Evolutionary conservation across 2,329 filamentous ascomycete species (phyloP), one percentile per base, ranked within the genome.

Genomic region (Aspergillus calidoustus): DNA sequence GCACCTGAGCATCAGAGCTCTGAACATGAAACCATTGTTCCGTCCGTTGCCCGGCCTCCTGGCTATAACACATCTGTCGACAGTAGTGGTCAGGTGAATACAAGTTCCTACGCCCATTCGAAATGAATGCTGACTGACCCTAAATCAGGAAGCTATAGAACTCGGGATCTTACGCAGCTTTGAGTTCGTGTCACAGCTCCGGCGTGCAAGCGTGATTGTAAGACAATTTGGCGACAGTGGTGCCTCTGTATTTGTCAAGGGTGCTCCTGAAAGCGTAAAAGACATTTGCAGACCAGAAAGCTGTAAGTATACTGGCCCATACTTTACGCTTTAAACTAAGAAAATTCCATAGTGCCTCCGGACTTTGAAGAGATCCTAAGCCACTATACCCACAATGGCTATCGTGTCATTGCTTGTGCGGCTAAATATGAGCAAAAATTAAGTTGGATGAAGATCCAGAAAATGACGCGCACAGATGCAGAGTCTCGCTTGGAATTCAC

Each of bases 301-400:
- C 76, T 92, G 89, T 91, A 73, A 82, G 88, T 82, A 61, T 25
- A 19, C 53, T 34, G 28, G 34, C 30, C n/a, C 23, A 6, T 3
- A 22, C 46, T 15, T 22, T 19, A 30, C 25, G 19, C 30, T 25
- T 87, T 23, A n/a, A 9, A 11, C 25, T 54, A 23, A 58, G 15
- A 51, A 22, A 51, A 22, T 22, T 57, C 48, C 15, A n/a, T 61
- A 81, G 89, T 99, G 67, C 95, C 95, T 0, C 80, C 83, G 31
- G 92, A 97, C 74, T 99, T 96, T 70, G 93, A 98, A 44, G 92
- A 97, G 66, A 85, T 96, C 3, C 81, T 99, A 2, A 89, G 89
- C 1, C 89, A 92, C 73, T 99, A 99, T 77, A 99, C 95, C 0
- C 95, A 99, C 71, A 89, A 94, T 72, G 95, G 96, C 23, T 99